Percentiles rank a stretch among this genome's conserved stretches.
These are phyloP conservation scores for Fusarium sp. DNA, from an alignment of 2,329 filamentous ascomycete species.

Conservation along the genomic window DNA sequence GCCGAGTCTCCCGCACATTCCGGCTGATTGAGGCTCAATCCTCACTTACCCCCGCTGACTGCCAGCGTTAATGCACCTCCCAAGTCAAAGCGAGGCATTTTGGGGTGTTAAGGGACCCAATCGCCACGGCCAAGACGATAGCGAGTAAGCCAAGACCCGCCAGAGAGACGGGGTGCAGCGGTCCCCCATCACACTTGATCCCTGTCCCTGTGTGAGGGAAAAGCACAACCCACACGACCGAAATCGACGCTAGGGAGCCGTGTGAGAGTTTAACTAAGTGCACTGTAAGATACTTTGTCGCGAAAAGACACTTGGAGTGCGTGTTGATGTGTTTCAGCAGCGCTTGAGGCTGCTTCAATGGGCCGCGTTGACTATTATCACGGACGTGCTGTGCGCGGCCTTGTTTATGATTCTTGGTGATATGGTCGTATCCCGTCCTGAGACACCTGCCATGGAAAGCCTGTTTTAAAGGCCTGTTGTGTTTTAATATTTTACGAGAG, in stretches of 20 bases:
- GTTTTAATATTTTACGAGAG: slow-evolving; percentile 10
- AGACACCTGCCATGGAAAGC: slow-evolving; percentile 32
- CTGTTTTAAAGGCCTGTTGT: slow-evolving; percentile 29
- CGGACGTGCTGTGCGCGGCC: slow-evolving; percentile 25
- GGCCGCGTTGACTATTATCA: slow-evolving; percentile 14
- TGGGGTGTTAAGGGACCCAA: slow-evolving; percentile 19
- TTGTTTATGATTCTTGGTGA: slow-evolving; percentile 2
- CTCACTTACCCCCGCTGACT: slow-evolving; percentile 21
- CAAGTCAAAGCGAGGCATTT: slow-evolving; percentile 34
- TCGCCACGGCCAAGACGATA: slow-evolving; percentile 41
- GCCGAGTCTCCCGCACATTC: slow-evolving; percentile 41
- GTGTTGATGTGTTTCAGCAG: slow-evolving; percentile 35
- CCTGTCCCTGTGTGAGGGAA: slow-evolving; percentile 13
- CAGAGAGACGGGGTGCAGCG: slow-evolving; percentile 36
- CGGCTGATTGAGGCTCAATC: slow-evolving; percentile 39
- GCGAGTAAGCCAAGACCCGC: slow-evolving; percentile 34
- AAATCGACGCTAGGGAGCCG: slow-evolving; percentile 43
- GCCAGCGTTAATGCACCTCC: slow-evolving; percentile 19
- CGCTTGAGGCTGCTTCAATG: slow-evolving; percentile 32
- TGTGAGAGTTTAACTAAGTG: slow-evolving; percentile 21
- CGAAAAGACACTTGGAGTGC: background rate
- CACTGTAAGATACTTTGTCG: slow-evolving; percentile 36
- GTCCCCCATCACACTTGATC: slow-evolving; percentile 12
- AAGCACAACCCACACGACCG: slow-evolving; percentile 28
- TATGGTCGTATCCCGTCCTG: slow-evolving; percentile 19